Evolutionary conservation across 75 land plant genomes (phyloP), one percentile per base, ranked within the genome.

Genomic region (Pinus tabuliformis): DNA sequence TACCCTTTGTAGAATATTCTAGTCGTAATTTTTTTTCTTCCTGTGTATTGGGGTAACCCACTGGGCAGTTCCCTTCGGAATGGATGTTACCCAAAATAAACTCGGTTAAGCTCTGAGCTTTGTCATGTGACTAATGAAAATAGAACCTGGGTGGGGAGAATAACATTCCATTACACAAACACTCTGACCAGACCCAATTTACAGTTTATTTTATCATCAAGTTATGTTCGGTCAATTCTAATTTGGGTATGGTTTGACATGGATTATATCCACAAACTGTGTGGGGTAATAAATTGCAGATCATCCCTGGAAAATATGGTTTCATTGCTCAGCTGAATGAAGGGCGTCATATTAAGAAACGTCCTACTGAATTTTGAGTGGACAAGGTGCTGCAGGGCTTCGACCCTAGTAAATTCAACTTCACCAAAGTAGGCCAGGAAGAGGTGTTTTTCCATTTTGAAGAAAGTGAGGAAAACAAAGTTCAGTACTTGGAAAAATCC

Each of bases 281-380:
- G 39, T 62, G 59, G 60, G 37, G 22, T 1, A 0, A 36, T 73
- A 52, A 33, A 13, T 6, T 81, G 54, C 73, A 93, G 93, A 86
- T 96, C 58, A 91, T 97, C 56, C 98, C 95, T 17, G 99, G 98
- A 20, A 78, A 94, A 18, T 79, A 75, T 81, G 95, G 98, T 11
- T 97, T 92, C 77, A 89, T 97, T 61, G 95, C 98, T 21, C 96
- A 91, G 89, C 82, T 97, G 87, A 94, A 95, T 62, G 98, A 97
- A 81, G 99, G 98, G 6, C 86, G 99, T 20, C 98, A 97, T 85
- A 83, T 88, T 0, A 89, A 92, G 88, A 97, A 94, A 78, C 89
- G 97, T 33, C 99, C 97, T 7, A 93, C 97, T 45, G 99, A 96
- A 81, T 94, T 96, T 72, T 88, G 94, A 22, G 97, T 93, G 22